Evolutionary conservation across 129 eudicot genomes (phyloP), one percentile per base, ranked within the genome.

Genomic region (Sambucus nigra): DNA sequence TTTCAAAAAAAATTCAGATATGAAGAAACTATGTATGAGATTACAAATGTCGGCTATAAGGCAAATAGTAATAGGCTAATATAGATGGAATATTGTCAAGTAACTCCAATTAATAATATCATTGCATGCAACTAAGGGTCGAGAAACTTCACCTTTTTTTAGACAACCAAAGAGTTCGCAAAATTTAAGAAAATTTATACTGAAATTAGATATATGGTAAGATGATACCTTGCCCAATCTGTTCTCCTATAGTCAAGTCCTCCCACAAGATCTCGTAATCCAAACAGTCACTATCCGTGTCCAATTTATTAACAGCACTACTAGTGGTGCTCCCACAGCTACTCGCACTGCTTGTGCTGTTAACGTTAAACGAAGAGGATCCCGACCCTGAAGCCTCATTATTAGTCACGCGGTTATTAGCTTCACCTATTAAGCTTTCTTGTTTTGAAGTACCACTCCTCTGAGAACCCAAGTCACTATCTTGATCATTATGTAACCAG

Each of bases 211-310:
- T 13, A 14, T 1, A 42, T 3, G 20, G 20, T 42, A 22, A n/a
- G n/a, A 13, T 25, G 5, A 55, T 79, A 92, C 99, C 99, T 80
- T 92, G 96, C 42, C 99, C 99, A 61, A 86, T 86, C 56, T 92
- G 95, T 64, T 92, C 95, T 54, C 94, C 94, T 51, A 86, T 67
- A 41, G 80, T 76, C 70, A 86, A 60, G 65, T 92, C 99, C 62
- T 92, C 99, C 99, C 95, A 92, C 71, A 82, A 63, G 41, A 92
- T 86, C 66, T 92, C 99, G 57, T 82, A 92, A 66, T 92, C 96
- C 77, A 75, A 65, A 68, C 76, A 72, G 61, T 92, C 94, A 3
- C 73, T 71, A 13, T 86, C 99, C 70, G 70, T 42, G 27, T 92
- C 96, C 55, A 70, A 72, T 73, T 66, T 92, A 80, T 86, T 86